A percentile compares a stretch with the other conserved stretches of the same genome.
phyloP scores from a whole-genome alignment of 257 asterid species.

The Linderniella brevidens region DNA sequence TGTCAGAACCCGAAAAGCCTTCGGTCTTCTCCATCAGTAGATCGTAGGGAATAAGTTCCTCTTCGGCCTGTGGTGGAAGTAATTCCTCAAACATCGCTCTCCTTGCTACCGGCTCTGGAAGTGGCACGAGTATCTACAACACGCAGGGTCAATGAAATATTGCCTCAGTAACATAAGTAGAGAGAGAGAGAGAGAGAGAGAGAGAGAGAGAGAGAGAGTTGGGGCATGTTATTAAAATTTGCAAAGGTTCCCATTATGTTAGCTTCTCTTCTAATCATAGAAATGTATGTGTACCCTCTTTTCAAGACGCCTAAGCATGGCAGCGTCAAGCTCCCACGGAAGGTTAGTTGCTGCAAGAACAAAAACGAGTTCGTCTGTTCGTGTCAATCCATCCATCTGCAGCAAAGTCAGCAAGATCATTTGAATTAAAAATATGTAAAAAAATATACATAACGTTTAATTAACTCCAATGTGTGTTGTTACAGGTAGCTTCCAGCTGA shows the following conservation, averaged over 20 bases:
- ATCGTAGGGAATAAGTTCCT: constrained; percentile 47
- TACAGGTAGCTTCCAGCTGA: no score
- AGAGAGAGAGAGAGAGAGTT: no score
- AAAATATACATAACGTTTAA: no score
- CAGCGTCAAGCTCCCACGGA: constrained; percentile 98
- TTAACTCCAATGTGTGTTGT: no score
- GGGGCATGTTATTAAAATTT: no score
- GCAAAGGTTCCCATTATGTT: neutral
- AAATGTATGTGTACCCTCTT: constrained; percentile 45
- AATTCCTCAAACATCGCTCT: constrained; percentile 78
- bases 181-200: no score
- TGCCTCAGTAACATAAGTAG: no score
- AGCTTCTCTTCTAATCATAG: neutral
- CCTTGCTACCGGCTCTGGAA: constrained; percentile 93
- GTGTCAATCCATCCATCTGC: constrained; percentile 97
- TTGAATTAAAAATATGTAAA: constrained; percentile 1
- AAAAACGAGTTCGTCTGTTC: constrained; percentile 86
- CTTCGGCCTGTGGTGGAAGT: constrained; percentile 35
- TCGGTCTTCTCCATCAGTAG: constrained; percentile 52
- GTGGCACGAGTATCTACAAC: constrained; percentile 82
- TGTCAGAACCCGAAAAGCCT: constrained; percentile 92
- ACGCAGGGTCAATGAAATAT: constrained; percentile 11
- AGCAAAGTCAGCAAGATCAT: constrained; percentile 25
- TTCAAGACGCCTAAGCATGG: constrained; percentile 98
- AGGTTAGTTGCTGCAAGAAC: constrained; percentile 98